Percentiles rank a stretch among this genome's conserved stretches.
Evolutionary conservation across 345 rosid species (phyloP).

Genomic region (Capsella bursapastoris): DNA sequence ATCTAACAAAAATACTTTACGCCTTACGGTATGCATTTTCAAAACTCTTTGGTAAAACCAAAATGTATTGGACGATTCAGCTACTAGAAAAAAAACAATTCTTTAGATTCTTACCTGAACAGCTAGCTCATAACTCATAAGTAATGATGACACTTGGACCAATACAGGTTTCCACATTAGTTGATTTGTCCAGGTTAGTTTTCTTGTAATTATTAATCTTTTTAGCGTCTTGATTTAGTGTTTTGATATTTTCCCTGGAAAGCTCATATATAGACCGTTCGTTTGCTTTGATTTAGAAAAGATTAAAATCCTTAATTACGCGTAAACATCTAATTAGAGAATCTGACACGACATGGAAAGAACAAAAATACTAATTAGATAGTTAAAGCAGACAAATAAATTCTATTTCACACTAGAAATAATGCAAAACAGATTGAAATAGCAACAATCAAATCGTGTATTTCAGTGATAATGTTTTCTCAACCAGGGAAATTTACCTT

Average conservation of each 20-base stretch:
- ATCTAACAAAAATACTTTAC: slow-evolving; percentile 31
- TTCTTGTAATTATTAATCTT: background rate
- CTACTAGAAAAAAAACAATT: background rate
- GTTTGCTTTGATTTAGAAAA: slow-evolving; percentile 6
- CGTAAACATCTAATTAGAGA: slow-evolving; percentile 43
- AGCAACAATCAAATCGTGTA: slow-evolving; percentile 25
- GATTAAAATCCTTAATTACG: slow-evolving; percentile 31
- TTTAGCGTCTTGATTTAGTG: background rate
- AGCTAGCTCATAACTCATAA: background rate
- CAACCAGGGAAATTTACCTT: background rate
- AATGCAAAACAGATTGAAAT: slow-evolving; percentile 25
- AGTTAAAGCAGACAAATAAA: slow-evolving; percentile 13
- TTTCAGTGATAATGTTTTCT: slow-evolving; percentile 25
- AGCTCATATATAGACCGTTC: slow-evolving; percentile 24
- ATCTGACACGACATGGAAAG: slow-evolving; percentile 24
- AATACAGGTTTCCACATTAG: slow-evolving; percentile 36
- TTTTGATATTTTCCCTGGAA: background rate
- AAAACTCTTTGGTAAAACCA: slow-evolving; percentile 7
- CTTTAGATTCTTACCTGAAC: slow-evolving; percentile 29
- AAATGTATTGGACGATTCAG: background rate
- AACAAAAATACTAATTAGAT: slow-evolving; percentile 18
- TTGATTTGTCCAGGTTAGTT: slow-evolving; percentile 24
- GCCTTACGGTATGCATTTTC: slow-evolving; percentile 24
- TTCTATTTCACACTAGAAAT: slow-evolving; percentile 29
- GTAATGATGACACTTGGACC: slow-evolving; percentile 68